A percentile compares a stretch with the other conserved stretches of the same genome.
These are phyloP conservation scores for Zymoseptoria crescenta DNA, from an alignment of 2,329 filamentous ascomycete genomes.

Conservation along the genomic window DNA sequence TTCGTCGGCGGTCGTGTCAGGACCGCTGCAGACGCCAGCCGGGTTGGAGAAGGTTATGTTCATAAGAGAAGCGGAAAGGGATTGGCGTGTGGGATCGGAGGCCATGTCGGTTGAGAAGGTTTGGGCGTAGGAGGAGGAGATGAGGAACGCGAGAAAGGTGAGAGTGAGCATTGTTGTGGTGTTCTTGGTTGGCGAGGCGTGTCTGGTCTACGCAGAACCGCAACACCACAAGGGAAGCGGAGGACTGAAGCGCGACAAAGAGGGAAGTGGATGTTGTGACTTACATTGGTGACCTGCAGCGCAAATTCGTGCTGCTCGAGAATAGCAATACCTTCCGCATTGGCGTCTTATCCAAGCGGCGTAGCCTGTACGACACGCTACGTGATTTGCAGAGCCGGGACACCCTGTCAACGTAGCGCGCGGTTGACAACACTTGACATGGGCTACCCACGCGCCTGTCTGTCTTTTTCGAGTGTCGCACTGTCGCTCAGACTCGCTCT, in stretches of 20 bases:
- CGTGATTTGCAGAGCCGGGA: background rate
- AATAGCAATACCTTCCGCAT: too few species aligned
- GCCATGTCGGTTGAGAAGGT: conserved; percentile 10
- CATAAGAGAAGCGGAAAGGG: conserved; percentile 9
- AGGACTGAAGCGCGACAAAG: background rate
- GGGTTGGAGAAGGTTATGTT: conserved; percentile 58
- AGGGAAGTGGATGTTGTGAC: background rate
- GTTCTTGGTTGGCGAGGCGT: background rate
- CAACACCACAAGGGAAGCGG: background rate
- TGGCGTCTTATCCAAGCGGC: background rate
- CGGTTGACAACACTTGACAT: too few species aligned
- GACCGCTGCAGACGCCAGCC: conserved; percentile 41
- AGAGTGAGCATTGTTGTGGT: background rate
- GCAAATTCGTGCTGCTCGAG: background rate
- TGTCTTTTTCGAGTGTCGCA: too few species aligned
- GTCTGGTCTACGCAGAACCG: background rate
- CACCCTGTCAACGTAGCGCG: background rate
- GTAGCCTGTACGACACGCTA: background rate
- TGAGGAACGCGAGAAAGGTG: background rate
- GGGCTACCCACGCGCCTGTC: too few species aligned
- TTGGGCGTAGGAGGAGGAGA: background rate
- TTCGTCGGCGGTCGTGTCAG: conserved; percentile 14
- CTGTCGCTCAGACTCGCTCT: too few species aligned
- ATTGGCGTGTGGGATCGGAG: conserved; percentile 1
- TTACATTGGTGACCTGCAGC: background rate